These are phyloP conservation scores for Populus hybrid DNA, from an alignment of 441 rosid genomes.

Conservation along the genomic window DNA sequence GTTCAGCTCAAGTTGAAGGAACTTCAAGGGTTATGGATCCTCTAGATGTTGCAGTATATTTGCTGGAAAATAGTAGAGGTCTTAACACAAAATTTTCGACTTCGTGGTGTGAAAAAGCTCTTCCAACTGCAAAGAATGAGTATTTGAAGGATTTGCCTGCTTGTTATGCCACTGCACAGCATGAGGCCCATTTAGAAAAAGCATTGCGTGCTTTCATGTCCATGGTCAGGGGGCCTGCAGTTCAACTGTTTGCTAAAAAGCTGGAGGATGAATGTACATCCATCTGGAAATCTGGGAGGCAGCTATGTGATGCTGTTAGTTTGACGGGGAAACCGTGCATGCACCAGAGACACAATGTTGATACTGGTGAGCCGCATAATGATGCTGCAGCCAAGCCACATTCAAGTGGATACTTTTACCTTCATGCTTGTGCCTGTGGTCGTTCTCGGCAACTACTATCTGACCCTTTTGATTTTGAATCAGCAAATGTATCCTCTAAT, in stretches of 20 bases:
- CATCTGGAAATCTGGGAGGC: conserved; percentile 83
- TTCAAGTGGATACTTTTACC: conserved; percentile 74
- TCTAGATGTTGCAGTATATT: conserved; percentile 55
- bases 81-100: conserved; percentile 62
- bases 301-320: conserved; percentile 84
- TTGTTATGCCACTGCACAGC: conserved; percentile 68
- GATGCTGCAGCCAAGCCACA: conserved; percentile 43
- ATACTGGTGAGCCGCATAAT: conserved; percentile 19
- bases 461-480: conserved; percentile 75
- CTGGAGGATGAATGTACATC: conserved; percentile 69
- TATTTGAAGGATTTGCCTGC: conserved; percentile 70
- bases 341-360: conserved; percentile 58
- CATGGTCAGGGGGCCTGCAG: conserved; percentile 81
- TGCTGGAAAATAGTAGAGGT: conserved; percentile 66
- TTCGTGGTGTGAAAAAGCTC: conserved; percentile 72
- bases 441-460: conserved; percentile 56
- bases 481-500: conserved; percentile 51
- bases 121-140: conserved; percentile 69
- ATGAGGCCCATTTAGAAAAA: conserved; percentile 56
- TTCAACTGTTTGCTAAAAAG: conserved; percentile 49
- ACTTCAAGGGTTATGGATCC: conserved; percentile 45
- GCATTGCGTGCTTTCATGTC: conserved; percentile 62
- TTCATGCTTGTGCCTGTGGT: conserved; percentile 91
- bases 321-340: conserved; percentile 82
- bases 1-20: conserved; percentile 44